Percentiles rank a stretch among this genome's conserved stretches.
Conservation (phyloP, 306 rosid species). For the Quercus suber region DNA sequence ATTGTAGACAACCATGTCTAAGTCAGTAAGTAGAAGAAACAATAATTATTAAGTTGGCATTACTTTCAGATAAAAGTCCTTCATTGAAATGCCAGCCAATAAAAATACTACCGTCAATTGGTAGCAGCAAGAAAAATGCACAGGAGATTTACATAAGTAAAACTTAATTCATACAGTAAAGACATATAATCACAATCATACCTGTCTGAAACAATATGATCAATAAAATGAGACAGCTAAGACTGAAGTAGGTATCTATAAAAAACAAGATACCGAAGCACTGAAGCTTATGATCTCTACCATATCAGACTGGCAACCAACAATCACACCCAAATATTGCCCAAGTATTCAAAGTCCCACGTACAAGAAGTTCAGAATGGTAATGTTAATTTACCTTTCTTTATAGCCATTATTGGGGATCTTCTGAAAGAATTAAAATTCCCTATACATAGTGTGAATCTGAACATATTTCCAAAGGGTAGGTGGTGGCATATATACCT, state of each 20-base stretch:
- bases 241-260: neutral
- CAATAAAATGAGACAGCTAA: neutral
- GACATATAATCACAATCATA: neutral
- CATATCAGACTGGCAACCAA: neutral
- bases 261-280: neutral
- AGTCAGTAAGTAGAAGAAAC: neutral
- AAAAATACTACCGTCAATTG: too few relatives aligned
- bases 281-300: neutral
- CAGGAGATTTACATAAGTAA: neutral
- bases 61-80: neutral
- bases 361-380: conserved; percentile 12
- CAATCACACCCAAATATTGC: neutral
- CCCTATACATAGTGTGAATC: conserved; percentile 41
- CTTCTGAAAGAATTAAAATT: conserved; percentile 45
- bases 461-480: conserved; percentile 40
- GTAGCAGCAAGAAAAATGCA: neutral
- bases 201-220: neutral
- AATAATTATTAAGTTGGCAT: neutral
- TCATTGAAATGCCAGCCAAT: neutral
- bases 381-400: conserved; percentile 44
- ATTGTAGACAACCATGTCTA: neutral
- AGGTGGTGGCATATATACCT: conserved; percentile 52
- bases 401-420: conserved; percentile 43
- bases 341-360: neutral
- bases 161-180: neutral